Conservation (phyloP, 192 early-diverging fungal genomes). For the Geosiphon pyriformis region DNA sequence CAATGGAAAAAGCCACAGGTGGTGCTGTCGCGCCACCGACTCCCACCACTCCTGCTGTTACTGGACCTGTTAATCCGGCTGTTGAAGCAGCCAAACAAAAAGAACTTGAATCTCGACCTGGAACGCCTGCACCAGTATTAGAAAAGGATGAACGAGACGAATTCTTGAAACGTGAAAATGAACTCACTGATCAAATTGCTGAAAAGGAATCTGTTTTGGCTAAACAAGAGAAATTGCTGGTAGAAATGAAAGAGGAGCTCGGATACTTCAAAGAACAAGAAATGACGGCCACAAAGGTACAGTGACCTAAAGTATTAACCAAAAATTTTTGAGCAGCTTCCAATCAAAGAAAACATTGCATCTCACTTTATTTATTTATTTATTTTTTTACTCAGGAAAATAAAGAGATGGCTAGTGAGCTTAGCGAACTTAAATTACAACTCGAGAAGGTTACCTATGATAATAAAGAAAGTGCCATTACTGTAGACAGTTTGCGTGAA, state of each 20-base stretch:
- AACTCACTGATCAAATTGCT: slow-evolving; percentile 86
- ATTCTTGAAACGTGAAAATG: slow-evolving; percentile 92
- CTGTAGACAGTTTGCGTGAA: slow-evolving; percentile 85
- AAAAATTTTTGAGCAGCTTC: not conserved
- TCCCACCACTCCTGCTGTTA: slow-evolving; percentile 44
- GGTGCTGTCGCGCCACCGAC: slow-evolving; percentile 39
- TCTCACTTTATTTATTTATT: not conserved
- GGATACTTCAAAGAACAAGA: slow-evolving; percentile 61
- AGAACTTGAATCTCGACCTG: slow-evolving; percentile 44
- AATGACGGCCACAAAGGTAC: slow-evolving; percentile 31
- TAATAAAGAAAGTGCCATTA: slow-evolving; percentile 83
- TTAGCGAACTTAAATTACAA: slow-evolving; percentile 77
- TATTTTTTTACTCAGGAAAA: slow-evolving; percentile 47
- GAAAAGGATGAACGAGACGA: slow-evolving; percentile 91
- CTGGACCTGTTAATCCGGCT: slow-evolving; percentile 29
- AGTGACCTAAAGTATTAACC: not conserved
- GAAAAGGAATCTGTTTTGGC: slow-evolving; percentile 86
- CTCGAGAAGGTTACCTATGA: slow-evolving; percentile 86
- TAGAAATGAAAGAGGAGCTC: slow-evolving; percentile 71
- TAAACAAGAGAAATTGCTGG: slow-evolving; percentile 49
- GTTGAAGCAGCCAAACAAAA: slow-evolving; percentile 19
- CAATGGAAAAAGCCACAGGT: slow-evolving; percentile 46
- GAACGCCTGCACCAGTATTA: slow-evolving; percentile 73
- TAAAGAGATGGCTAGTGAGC: slow-evolving; percentile 60
- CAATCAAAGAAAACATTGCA: not conserved